Percentiles rank a stretch among this genome's conserved stretches.
These are phyloP conservation scores for Gossypium gossypioides DNA, from an alignment of 441 rosid genomes.

Conservation along the genomic window DNA sequence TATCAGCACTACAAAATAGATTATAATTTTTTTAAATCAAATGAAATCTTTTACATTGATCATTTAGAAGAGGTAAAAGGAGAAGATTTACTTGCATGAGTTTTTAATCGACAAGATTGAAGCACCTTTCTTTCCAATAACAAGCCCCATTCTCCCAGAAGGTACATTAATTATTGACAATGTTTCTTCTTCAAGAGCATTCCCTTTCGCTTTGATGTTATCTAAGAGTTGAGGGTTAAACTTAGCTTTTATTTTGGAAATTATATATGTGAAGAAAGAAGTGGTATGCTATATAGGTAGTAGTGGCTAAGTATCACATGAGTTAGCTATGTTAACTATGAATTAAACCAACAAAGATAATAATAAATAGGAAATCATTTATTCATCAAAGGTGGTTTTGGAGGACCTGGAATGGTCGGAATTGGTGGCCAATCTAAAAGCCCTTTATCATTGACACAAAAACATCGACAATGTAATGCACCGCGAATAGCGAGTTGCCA, in stretches of 20 bases:
- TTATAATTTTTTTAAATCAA: slow-evolving; percentile 2
- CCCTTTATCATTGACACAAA: slow-evolving; percentile 61
- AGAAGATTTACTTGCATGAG: slow-evolving; percentile 58
- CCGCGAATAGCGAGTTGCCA: slow-evolving; percentile 81
- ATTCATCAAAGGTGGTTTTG: background rate
- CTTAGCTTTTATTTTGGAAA: background rate
- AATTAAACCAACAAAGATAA: background rate
- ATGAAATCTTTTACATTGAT: background rate
- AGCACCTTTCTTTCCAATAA: slow-evolving; percentile 79
- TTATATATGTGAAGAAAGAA: background rate
- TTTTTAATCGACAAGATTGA: slow-evolving; percentile 66
- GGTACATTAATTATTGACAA: slow-evolving; percentile 75
- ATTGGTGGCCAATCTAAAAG: slow-evolving; percentile 71
- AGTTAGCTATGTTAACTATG: background rate
- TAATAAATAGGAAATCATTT: too few relatives aligned
- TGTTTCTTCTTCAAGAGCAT: slow-evolving; percentile 58
- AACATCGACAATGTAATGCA: slow-evolving; percentile 67
- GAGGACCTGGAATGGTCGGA: slow-evolving; percentile 67
- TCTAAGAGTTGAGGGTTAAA: slow-evolving; percentile 27
- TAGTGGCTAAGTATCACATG: background rate
- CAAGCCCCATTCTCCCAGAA: slow-evolving; percentile 71
- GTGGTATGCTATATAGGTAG: too few relatives aligned
- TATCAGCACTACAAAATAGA: slow-evolving; percentile 52
- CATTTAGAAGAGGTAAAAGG: background rate
- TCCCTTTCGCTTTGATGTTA: slow-evolving; percentile 31